Evolutionary conservation across 495 filamentous ascomycete genomes (phyloP).

Genomic region (Hypoxylon fuscum): DNA sequence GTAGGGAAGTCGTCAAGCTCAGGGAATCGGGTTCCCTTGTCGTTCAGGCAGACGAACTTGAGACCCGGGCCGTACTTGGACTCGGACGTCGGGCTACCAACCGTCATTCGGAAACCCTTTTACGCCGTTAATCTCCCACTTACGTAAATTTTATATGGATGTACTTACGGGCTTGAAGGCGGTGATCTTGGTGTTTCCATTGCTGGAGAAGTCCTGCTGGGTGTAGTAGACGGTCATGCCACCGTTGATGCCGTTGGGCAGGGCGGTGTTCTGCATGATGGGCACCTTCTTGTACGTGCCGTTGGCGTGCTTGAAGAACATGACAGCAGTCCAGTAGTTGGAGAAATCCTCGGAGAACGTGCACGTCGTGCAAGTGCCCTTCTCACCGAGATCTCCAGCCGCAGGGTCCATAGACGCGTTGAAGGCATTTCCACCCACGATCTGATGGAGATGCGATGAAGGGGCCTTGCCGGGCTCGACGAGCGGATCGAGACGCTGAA

Average conservation of each 20-base stretch:
- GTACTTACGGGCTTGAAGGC: conserved; percentile 57
- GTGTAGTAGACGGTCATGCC: conserved; percentile 66
- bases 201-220: conserved; percentile 57
- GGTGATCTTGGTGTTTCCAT: conserved; percentile 59
- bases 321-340: conserved; percentile 61
- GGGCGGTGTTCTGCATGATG: conserved; percentile 57
- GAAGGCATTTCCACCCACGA: conserved; percentile 61
- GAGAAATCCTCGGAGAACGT: conserved; percentile 59
- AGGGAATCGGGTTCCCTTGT: conserved; percentile 57
- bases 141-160: neutral
- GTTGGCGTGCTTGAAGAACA: conserved; percentile 64
- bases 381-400: conserved; percentile 51
- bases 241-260: conserved; percentile 58
- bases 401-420: conserved; percentile 55
- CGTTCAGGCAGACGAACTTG: conserved; percentile 57
- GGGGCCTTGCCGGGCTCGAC: conserved; percentile 57
- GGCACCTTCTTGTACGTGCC: conserved; percentile 62
- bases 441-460: conserved; percentile 61
- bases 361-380: conserved; percentile 57
- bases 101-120: conserved; percentile 65
- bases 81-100: conserved; percentile 53
- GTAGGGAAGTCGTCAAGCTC: conserved; percentile 59
- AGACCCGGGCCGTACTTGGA: conserved; percentile 50
- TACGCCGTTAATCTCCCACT: neutral
- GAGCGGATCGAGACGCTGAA: conserved; percentile 60